These are phyloP conservation scores for Coniochaeta ligniaria DNA, from an alignment of 2,329 filamentous ascomycete genomes.

Conservation along the genomic window DNA sequence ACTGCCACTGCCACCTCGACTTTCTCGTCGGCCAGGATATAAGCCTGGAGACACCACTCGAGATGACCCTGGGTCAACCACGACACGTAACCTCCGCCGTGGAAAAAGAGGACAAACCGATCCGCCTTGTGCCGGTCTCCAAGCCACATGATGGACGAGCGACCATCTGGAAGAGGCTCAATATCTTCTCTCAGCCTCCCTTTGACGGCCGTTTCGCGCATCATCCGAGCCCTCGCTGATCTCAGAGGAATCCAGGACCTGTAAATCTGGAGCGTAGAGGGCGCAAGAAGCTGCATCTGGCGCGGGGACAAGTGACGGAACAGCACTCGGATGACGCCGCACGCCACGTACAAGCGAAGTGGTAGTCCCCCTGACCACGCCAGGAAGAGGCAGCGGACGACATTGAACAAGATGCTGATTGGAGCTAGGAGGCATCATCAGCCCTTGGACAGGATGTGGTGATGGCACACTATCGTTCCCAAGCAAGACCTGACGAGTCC, in stretches of 20 bases:
- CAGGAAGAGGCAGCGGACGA: constrained; percentile 9
- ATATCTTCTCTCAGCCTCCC: constrained; percentile 8
- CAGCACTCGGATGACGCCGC: constrained; percentile 10
- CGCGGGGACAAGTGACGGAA: constrained; percentile 8
- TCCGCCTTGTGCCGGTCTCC: constrained; percentile 17
- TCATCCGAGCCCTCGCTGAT: not conserved
- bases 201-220: not conserved
- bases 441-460: not conserved
- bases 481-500: too few species aligned
- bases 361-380: constrained; percentile 10
- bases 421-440: constrained; percentile 7
- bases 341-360: constrained; percentile 6
- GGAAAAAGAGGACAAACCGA: constrained; percentile 21
- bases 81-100: constrained; percentile 21
- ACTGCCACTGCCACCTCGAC: constrained; percentile 22
- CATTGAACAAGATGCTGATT: constrained; percentile 15
- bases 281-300: constrained; percentile 10
- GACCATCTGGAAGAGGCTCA: constrained; percentile 13
- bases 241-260: constrained; percentile 7
- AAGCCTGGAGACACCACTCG: constrained; percentile 19
- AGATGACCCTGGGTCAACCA: constrained; percentile 14
- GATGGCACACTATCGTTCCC: not conserved
- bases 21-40: constrained; percentile 8
- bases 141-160: constrained; percentile 18
- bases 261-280: constrained; percentile 8